These are phyloP conservation scores for Euclidium syriacum DNA, from an alignment of 345 rosid species.

Conservation along the genomic window DNA sequence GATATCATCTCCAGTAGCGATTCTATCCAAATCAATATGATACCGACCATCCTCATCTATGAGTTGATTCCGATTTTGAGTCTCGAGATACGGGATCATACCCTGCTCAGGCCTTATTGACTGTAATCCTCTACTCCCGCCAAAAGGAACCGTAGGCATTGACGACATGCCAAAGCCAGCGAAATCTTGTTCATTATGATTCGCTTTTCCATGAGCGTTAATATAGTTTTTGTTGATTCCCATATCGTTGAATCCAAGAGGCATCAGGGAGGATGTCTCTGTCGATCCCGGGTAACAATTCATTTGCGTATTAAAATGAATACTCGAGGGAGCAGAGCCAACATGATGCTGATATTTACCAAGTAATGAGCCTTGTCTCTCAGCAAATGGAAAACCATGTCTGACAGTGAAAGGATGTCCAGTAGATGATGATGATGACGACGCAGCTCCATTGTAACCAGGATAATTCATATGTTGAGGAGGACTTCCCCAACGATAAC, in stretches of 20 bases:
- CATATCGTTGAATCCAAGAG: constrained; percentile 45
- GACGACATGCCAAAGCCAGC: constrained; percentile 53
- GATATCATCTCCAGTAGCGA: constrained; percentile 59
- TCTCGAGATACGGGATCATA: constrained; percentile 38
- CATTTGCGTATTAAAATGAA: constrained; percentile 52
- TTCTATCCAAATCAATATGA: constrained; percentile 81
- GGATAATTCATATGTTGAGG: constrained; percentile 46
- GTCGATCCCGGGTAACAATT: constrained; percentile 51
- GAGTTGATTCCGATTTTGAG: constrained; percentile 41
- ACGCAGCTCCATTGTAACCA: constrained; percentile 51
- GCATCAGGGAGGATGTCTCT: constrained; percentile 46
- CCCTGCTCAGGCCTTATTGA: constrained; percentile 39
- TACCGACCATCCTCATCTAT: constrained; percentile 61
- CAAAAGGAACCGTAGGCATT: constrained; percentile 39
- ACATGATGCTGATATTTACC: constrained; percentile 69
- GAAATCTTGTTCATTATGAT: constrained; percentile 47
- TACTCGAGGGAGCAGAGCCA: constrained; percentile 91
- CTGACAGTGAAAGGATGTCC: constrained; percentile 48
- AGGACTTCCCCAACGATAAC: constrained; percentile 90
- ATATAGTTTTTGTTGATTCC: constrained; percentile 43
- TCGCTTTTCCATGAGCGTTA: constrained; percentile 37
- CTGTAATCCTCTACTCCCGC: constrained; percentile 50
- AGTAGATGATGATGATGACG: constrained; percentile 48
- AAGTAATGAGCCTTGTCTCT: constrained; percentile 49
- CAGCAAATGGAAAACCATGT: constrained; percentile 47